Conservation (phyloP, 768 basidiomycete species). For the Xanthoconium purpureum region DNA sequence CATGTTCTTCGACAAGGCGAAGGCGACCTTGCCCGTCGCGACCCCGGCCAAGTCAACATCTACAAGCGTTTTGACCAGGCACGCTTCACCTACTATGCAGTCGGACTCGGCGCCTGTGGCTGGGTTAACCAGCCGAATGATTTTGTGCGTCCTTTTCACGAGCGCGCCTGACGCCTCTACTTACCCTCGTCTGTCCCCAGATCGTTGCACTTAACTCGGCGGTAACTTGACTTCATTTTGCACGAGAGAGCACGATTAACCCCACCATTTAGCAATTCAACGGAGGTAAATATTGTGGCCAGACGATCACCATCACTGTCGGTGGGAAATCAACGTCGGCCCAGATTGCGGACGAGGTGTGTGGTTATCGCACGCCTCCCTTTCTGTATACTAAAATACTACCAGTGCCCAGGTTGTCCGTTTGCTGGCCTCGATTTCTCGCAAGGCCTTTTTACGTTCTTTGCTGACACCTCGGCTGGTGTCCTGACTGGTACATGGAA, state of each 20-base stretch:
- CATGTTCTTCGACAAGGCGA: slow-evolving; percentile 22
- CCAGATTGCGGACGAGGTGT: slow-evolving; percentile 59
- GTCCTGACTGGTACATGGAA: slow-evolving; percentile 61
- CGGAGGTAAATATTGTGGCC: slow-evolving; percentile 51
- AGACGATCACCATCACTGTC: slow-evolving; percentile 58
- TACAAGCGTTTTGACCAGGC: slow-evolving; percentile 20
- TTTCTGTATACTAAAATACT: neutral
- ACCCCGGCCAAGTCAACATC: slow-evolving; percentile 21
- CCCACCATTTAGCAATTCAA: slow-evolving; percentile 49
- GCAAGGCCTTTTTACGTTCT: slow-evolving; percentile 60
- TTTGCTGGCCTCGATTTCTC: slow-evolving; percentile 66
- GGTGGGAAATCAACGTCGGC: slow-evolving; percentile 58
- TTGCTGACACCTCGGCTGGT: slow-evolving; percentile 47
- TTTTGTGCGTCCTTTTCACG: slow-evolving; percentile 28
- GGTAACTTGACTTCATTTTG: slow-evolving; percentile 11
- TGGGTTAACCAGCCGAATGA: slow-evolving; percentile 26
- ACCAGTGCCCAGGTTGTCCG: slow-evolving; percentile 67
- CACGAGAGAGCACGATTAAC: slow-evolving; percentile 1
- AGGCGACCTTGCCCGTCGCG: slow-evolving; percentile 24
- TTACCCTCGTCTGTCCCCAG: slow-evolving; percentile 30
- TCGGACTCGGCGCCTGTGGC: slow-evolving; percentile 46
- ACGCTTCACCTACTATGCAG: slow-evolving; percentile 39
- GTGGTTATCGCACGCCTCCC: neutral
- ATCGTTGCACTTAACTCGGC: slow-evolving; percentile 47
- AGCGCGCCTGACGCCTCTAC: neutral